Conservation (phyloP, 2,329 filamentous ascomycete genomes). For the Cladosporium sp. region DNA sequence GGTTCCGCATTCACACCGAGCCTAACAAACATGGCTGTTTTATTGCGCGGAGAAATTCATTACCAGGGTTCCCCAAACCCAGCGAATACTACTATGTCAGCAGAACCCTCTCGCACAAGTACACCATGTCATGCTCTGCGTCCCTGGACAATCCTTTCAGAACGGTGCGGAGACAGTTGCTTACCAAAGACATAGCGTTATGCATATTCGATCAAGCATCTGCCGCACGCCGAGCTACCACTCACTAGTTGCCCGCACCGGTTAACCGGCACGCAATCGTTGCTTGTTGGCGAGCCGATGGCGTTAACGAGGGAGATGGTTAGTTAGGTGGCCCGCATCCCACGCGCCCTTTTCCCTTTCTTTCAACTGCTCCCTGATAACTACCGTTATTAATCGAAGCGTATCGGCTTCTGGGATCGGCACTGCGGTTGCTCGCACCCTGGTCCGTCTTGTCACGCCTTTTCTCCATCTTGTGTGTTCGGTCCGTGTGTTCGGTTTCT, state of each 20-base stretch:
- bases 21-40: neutral
- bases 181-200: neutral
- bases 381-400: neutral
- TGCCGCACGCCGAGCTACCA: neutral
- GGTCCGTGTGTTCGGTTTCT: constrained; percentile 3
- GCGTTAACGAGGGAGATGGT: neutral
- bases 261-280: constrained; percentile 11
- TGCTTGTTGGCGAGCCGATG: constrained; percentile 7
- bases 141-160: neutral
- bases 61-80: neutral
- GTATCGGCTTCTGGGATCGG: neutral
- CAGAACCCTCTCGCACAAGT: neutral
- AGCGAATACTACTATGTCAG: neutral
- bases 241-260: constrained; percentile 2
- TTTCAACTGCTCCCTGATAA: neutral
- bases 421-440: neutral
- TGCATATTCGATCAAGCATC: constrained; percentile 19
- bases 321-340: neutral
- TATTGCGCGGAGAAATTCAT: neutral
- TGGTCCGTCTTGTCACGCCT: neutral
- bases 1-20: neutral
- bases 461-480: neutral
- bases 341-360: neutral
- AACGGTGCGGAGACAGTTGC: neutral
- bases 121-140: neutral